Conservation (phyloP, 192 early-diverging fungal genomes). For the Dissophora ornata region DNA sequence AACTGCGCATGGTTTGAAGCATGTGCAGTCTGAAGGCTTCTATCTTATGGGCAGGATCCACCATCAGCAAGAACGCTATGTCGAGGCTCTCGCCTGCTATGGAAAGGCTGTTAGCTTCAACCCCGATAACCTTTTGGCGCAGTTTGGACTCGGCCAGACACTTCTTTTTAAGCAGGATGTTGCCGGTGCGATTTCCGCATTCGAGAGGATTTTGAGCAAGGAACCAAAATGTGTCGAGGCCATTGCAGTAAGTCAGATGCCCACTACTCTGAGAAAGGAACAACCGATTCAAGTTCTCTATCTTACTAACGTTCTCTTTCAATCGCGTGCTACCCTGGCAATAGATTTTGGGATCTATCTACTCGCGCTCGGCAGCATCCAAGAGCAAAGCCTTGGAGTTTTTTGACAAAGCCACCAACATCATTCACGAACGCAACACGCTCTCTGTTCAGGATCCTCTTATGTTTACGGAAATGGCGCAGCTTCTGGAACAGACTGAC, state of each 20-base stretch:
- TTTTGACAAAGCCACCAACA: slow-evolving; percentile 72
- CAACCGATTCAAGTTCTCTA: no score
- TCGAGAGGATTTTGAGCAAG: slow-evolving; percentile 68
- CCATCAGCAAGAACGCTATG: slow-evolving; percentile 44
- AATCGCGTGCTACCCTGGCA: background rate
- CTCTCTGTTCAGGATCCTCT: slow-evolving; percentile 59
- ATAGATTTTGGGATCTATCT: slow-evolving; percentile 69
- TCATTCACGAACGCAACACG: slow-evolving; percentile 62
- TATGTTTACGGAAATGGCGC: slow-evolving; percentile 74
- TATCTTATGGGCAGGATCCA: slow-evolving; percentile 51
- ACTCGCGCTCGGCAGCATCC: slow-evolving; percentile 69
- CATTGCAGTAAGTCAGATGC: slow-evolving; percentile 59
- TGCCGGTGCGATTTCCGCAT: slow-evolving; percentile 59
- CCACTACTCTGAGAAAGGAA: no score
- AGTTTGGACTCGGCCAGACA: slow-evolving; percentile 85
- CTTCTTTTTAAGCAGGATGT: slow-evolving; percentile 63
- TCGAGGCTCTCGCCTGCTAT: slow-evolving; percentile 78
- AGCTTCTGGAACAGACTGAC: slow-evolving; percentile 69
- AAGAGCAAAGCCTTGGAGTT: slow-evolving; percentile 73
- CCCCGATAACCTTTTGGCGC: slow-evolving; percentile 72
- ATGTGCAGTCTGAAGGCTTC: slow-evolving; percentile 48
- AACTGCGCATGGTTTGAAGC: slow-evolving; percentile 37
- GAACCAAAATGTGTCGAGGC: slow-evolving; percentile 75
- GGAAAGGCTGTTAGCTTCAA: slow-evolving; percentile 71
- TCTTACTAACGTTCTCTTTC: background rate